A percentile compares a stretch with the other conserved stretches of the same genome.
These are phyloP conservation scores for Auricularia sp. DNA, from an alignment of 768 basidiomycete genomes.

Conservation along the genomic window DNA sequence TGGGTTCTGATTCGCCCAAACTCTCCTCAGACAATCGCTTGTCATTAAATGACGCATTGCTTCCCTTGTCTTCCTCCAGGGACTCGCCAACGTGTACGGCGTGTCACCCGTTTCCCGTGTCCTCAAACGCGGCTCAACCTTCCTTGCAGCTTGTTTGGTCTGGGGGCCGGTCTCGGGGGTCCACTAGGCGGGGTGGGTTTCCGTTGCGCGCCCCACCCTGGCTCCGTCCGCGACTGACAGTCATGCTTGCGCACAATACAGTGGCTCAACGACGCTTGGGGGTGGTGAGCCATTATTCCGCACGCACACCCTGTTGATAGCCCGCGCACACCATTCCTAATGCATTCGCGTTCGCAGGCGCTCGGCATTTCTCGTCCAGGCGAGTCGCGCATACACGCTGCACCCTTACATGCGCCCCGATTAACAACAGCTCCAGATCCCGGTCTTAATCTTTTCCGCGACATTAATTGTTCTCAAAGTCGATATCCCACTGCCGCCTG, in stretches of 20 bases:
- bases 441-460: constrained; percentile 63
- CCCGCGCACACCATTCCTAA: background rate
- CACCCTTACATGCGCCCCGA: background rate
- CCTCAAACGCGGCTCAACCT: background rate
- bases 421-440: constrained; percentile 40
- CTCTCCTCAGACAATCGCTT: constrained; percentile 1
- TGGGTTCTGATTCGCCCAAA: constrained; percentile 29
- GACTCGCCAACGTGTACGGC: constrained; percentile 74
- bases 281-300: constrained; percentile 49
- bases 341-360: constrained; percentile 43
- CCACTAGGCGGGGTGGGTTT: constrained; percentile 23
- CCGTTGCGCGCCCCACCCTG: constrained; percentile 3
- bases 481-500: constrained; percentile 63
- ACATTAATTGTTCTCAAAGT: constrained; percentile 66
- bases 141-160: constrained; percentile 59
- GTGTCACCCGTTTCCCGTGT: background rate
- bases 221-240: constrained; percentile 13
- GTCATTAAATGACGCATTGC: background rate
- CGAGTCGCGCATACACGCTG: constrained; percentile 23
- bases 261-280: constrained; percentile 76
- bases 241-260: constrained; percentile 39
- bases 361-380: constrained; percentile 79
- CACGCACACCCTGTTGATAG: background rate
- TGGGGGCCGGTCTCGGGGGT: constrained; percentile 41
- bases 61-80: constrained; percentile 62